Evolutionary conservation across 2,329 filamentous ascomycete species (phyloP), one percentile per base, ranked within the genome.

Genomic region (Tolypocladium nubicola): DNA sequence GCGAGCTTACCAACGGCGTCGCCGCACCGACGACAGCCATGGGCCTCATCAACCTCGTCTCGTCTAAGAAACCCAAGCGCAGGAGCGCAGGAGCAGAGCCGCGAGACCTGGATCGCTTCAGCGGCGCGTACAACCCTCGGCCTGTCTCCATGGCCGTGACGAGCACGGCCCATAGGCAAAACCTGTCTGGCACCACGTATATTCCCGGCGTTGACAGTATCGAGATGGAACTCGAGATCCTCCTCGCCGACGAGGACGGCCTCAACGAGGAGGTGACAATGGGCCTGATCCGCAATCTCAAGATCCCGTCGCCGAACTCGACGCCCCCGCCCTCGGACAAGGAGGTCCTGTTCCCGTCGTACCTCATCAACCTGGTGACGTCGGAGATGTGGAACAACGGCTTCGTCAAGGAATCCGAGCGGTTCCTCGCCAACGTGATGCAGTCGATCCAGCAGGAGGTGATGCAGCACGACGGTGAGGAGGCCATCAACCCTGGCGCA

Each of bases 321-420:
- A 93, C 84, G 56, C 92, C 93, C 23, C 88, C 92, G 56, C 93
- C 94, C 13, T 96, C 91, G 21, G 94, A 99, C 75, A 99, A 99
- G 78, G 94, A 99, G 73, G 93, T 99, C 26, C 81, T 99, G 55
- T 99, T 99, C 86, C 94, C 94, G 39, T 93, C 94, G 11, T 99
- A 97, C 73, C 86, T 99, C 66, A 99, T 99, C 79, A 99, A 99
- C 74, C 81, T 99, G 60, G 94, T 99, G 62, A 99, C 94, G 14
- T 97, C 92, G 19, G 94, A 99, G 77, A 99, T 99, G 94, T 99
- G 94, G 94, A 99, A 99, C 79, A 99, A 99, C 67, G 94, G 94
- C 52, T 99, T 97, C 70, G 94, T 99, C 66, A 99, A 99, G 79
- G 94, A 99, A 75, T 97, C 94, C 4, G 94, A 99, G 75, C 89